Percentiles rank a stretch among this genome's conserved stretches.
Evolutionary conservation across 495 filamentous ascomycete species (phyloP).

Genomic region (Cetradonia linearis): DNA sequence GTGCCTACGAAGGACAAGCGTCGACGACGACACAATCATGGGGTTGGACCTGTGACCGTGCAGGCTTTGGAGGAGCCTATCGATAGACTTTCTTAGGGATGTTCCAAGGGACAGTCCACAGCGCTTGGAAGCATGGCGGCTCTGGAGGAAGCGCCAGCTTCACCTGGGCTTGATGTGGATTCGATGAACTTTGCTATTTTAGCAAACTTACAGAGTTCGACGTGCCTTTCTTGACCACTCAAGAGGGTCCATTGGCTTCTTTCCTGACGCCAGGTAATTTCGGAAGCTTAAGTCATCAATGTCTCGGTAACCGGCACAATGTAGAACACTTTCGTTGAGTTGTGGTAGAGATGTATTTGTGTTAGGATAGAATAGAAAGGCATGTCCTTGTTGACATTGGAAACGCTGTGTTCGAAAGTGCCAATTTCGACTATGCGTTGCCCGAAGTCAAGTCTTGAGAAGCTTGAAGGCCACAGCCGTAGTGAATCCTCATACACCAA

Average conservation of each 20-base stretch:
- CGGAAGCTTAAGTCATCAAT: neutral
- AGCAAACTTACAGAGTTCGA: neutral
- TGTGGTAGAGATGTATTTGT: neutral
- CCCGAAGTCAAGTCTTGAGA: too few species aligned
- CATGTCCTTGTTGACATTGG: neutral
- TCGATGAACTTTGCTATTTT: neutral
- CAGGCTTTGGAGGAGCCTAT: neutral
- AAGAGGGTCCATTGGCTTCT: neutral
- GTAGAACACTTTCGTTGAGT: neutral
- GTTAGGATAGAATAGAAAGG: neutral
- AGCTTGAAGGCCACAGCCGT: too few species aligned
- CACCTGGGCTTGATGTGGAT: neutral
- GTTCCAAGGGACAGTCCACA: neutral
- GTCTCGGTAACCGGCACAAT: neutral
- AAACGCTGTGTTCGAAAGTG: too few species aligned
- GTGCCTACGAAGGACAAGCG: neutral
- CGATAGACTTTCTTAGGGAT: neutral
- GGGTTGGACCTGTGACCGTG: neutral
- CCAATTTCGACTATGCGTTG: too few species aligned
- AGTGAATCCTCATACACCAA: neutral
- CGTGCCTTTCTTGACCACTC: neutral
- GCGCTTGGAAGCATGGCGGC: neutral
- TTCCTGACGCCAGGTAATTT: neutral
- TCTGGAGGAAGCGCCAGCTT: neutral
- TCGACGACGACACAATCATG: neutral